Conservation (phyloP, 1,139 yeast species). For the Diutina rugosa region DNA sequence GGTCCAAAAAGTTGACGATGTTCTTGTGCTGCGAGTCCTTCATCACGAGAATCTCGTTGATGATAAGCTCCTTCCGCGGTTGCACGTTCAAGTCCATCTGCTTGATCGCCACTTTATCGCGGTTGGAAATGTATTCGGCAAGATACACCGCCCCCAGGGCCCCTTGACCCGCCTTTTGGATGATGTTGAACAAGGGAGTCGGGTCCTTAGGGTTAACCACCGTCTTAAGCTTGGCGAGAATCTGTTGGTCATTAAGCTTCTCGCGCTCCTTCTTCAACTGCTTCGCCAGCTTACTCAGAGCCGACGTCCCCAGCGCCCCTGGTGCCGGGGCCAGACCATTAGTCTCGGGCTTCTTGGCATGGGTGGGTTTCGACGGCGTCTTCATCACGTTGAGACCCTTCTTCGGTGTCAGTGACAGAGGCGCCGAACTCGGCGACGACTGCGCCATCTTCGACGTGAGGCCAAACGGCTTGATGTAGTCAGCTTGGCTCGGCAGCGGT, state of each 20-base stretch:
- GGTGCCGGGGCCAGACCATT: not conserved
- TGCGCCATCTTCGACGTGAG: conserved; percentile 5
- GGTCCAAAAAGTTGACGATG: conserved; percentile 84
- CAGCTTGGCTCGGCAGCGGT: conserved; percentile 4
- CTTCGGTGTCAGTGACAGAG: not conserved
- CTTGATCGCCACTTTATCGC: conserved; percentile 71
- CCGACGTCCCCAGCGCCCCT: conserved; percentile 3
- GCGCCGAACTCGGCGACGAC: not conserved
- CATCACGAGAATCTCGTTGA: conserved; percentile 87
- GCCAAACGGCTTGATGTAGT: conserved; percentile 13
- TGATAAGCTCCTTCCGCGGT: conserved; percentile 90
- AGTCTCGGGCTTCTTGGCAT: conserved; percentile 10
- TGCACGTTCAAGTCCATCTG: conserved; percentile 90
- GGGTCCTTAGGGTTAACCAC: conserved; percentile 84
- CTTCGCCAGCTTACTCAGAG: conserved; percentile 23
- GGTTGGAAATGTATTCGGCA: conserved; percentile 50
- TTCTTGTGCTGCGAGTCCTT: conserved; percentile 82
- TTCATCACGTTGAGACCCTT: not conserved
- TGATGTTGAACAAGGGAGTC: conserved; percentile 66
- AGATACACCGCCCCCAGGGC: conserved; percentile 94
- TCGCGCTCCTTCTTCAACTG: conserved; percentile 50
- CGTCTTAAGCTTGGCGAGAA: conserved; percentile 69
- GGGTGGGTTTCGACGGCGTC: conserved; percentile 5
- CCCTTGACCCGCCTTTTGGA: conserved; percentile 98
- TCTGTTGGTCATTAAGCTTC: conserved; percentile 74